phyloP scores from a whole-genome alignment of 129 eudicot species.

The Gnaphalium uliginosum region DNA sequence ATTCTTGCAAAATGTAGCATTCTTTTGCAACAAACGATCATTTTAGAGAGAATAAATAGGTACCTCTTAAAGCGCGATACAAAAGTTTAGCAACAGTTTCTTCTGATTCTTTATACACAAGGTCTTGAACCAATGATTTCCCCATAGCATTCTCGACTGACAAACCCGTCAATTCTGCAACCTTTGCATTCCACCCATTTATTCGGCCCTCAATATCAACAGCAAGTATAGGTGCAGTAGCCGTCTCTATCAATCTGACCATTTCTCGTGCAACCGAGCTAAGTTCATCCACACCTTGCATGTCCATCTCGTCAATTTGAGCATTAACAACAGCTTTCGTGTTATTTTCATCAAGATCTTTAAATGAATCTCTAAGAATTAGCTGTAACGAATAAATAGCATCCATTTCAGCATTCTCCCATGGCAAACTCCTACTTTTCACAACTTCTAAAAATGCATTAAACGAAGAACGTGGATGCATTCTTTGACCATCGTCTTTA shows the following conservation, averaged over 20 bases:
- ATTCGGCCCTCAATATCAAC: constrained; percentile 69
- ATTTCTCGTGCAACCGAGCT: constrained; percentile 81
- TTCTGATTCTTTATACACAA: constrained; percentile 71
- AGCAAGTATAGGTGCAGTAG: constrained; percentile 91
- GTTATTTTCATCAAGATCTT: constrained; percentile 45
- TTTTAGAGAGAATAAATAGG: background rate
- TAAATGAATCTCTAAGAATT: constrained; percentile 68
- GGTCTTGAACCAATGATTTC: constrained; percentile 70
- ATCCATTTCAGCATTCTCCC: constrained; percentile 94
- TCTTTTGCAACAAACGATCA: background rate
- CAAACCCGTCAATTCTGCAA: constrained; percentile 80
- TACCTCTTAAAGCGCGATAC: constrained; percentile 75
- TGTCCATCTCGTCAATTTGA: constrained; percentile 39
- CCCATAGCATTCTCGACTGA: constrained; percentile 81
- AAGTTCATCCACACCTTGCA: constrained; percentile 66
- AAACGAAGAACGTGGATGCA: constrained; percentile 94
- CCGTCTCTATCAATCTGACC: constrained; percentile 90
- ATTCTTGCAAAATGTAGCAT: background rate
- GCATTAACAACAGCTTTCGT: constrained; percentile 57
- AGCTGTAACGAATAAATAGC: constrained; percentile 94
- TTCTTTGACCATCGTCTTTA: constrained; percentile 76
- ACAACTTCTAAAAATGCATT: constrained; percentile 91
- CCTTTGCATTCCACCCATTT: constrained; percentile 91
- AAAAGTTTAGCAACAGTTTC: constrained; percentile 68
- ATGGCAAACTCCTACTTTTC: constrained; percentile 72